These are phyloP conservation scores for Claviceps spartinae DNA, from an alignment of 2,329 filamentous ascomycete species.

Conservation along the genomic window DNA sequence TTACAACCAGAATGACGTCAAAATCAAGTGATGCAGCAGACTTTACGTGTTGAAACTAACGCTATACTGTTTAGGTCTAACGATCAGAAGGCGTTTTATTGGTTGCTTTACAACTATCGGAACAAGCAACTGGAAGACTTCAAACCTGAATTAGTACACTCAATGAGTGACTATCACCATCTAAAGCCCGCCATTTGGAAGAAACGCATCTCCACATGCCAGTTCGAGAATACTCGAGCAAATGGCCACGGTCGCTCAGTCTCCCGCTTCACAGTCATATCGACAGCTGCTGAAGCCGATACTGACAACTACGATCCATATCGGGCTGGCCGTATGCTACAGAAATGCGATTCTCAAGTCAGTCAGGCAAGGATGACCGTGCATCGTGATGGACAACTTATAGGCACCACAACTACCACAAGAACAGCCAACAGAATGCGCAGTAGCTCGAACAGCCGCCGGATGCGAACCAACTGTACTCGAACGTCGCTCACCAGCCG, in stretches of 20 bases:
- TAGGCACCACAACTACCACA: slow-evolving; percentile 10
- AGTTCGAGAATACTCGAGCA: slow-evolving; percentile 36
- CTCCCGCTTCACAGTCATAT: slow-evolving; percentile 53
- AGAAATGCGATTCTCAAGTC: slow-evolving; percentile 29
- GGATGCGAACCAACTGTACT: slow-evolving; percentile 16
- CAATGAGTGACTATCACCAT: slow-evolving; percentile 84
- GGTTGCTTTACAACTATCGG: slow-evolving; percentile 66
- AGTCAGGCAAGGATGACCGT: slow-evolving; percentile 56
- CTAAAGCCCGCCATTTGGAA: slow-evolving; percentile 45
- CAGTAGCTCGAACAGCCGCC: slow-evolving; percentile 22
- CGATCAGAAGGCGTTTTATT: slow-evolving; percentile 89
- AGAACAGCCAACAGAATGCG: slow-evolving; percentile 20
- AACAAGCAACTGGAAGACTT: slow-evolving; percentile 82
- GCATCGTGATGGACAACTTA: slow-evolving; percentile 36
- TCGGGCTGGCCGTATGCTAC: slow-evolving; percentile 46
- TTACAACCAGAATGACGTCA: no score
- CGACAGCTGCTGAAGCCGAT: slow-evolving; percentile 41
- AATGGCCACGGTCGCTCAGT: slow-evolving; percentile 39
- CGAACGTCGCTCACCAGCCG: slow-evolving; percentile 16
- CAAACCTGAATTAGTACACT: slow-evolving; percentile 65
- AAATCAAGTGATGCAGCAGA: no score
- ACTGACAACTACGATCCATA: slow-evolving; percentile 70
- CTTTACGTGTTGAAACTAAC: slow-evolving; percentile 11
- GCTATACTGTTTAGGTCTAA: slow-evolving; percentile 46
- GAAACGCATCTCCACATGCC: slow-evolving; percentile 47